A percentile compares a stretch with the other conserved stretches of the same genome.
phyloP scores from a whole-genome alignment of 2,329 filamentous ascomycete species.

The Pseudogymnoascus sp. region DNA sequence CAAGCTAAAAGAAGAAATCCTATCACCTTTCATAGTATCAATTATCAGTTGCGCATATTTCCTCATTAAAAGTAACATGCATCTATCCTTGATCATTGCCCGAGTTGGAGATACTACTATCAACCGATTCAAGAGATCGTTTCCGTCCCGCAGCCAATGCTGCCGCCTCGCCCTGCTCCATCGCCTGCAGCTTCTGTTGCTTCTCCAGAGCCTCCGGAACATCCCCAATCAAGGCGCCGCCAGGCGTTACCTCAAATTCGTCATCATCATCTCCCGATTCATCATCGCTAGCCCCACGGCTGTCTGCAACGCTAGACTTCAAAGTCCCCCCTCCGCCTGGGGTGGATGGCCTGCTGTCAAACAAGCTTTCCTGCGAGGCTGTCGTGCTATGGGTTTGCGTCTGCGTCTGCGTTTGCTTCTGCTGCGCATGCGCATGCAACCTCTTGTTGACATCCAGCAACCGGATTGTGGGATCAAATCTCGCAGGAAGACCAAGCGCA shows the following conservation, averaged over 20 bases:
- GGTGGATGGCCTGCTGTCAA: constrained; percentile 20
- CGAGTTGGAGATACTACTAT: constrained; percentile 13
- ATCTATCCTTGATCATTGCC: not conserved
- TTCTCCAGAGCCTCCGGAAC: constrained; percentile 24
- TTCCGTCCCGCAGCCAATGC: constrained; percentile 32
- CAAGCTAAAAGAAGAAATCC: not conserved
- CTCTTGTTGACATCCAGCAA: constrained; percentile 35
- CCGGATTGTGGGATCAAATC: constrained; percentile 57
- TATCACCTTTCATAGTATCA: not conserved
- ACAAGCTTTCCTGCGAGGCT: not conserved
- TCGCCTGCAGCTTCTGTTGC: constrained; percentile 49
- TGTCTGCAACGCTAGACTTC: constrained; percentile 28
- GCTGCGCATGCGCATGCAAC: constrained; percentile 2
- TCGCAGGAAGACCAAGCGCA: constrained; percentile 53
- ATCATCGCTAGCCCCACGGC: constrained; percentile 28
- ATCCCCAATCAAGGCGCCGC: constrained; percentile 19
- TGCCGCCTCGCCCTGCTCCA: constrained; percentile 52
- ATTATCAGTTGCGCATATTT: not conserved
- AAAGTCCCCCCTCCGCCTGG: constrained; percentile 29
- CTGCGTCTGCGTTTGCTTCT: not conserved
- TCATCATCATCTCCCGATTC: constrained; percentile 27
- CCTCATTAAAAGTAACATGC: not conserved
- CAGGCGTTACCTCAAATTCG: constrained; percentile 28
- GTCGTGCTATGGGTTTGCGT: not conserved
- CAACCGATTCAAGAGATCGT: constrained; percentile 13